Conservation (phyloP, 257 asterid genomes). For the Primulina eburnea region DNA sequence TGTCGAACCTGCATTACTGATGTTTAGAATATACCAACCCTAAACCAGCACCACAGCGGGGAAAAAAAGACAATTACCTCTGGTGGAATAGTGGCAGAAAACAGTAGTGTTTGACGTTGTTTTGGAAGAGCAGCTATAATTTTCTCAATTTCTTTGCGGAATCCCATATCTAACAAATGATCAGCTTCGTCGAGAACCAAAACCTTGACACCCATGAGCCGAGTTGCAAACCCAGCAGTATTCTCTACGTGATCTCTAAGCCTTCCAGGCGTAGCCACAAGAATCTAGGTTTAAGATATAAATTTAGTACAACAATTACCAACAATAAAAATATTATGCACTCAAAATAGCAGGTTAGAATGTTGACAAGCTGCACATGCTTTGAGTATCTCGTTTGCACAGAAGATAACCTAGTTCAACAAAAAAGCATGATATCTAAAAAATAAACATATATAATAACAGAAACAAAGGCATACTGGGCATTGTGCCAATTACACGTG, state of each 20-base stretch:
- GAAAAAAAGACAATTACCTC: conserved; percentile 51
- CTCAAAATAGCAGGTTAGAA: not conserved
- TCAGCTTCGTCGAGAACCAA: conserved; percentile 97
- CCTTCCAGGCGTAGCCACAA: conserved; percentile 99
- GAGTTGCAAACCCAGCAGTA: conserved; percentile 93
- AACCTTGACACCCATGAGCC: conserved; percentile 87
- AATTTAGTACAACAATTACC: conserved; percentile 1
- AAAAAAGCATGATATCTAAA: too few relatives aligned
- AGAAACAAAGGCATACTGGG: not conserved
- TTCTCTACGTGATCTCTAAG: conserved; percentile 91
- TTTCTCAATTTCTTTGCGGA: conserved; percentile 88
- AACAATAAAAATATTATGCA: not conserved
- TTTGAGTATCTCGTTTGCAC: not conserved
- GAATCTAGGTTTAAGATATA: conserved; percentile 54
- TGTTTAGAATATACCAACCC: conserved; percentile 22
- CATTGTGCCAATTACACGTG: not conserved
- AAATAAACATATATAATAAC: too few relatives aligned
- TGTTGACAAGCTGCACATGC: not conserved
- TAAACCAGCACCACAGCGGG: not conserved
- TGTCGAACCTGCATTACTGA: conserved; percentile 69
- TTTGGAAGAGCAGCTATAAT: conserved; percentile 88
- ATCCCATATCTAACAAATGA: conserved; percentile 96
- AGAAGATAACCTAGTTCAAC: not conserved
- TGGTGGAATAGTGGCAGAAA: conserved; percentile 90
- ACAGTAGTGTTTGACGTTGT: conserved; percentile 94